Conservation (phyloP, 2,329 filamentous ascomycete species). For the Coniochaeta hoffmannii region DNA sequence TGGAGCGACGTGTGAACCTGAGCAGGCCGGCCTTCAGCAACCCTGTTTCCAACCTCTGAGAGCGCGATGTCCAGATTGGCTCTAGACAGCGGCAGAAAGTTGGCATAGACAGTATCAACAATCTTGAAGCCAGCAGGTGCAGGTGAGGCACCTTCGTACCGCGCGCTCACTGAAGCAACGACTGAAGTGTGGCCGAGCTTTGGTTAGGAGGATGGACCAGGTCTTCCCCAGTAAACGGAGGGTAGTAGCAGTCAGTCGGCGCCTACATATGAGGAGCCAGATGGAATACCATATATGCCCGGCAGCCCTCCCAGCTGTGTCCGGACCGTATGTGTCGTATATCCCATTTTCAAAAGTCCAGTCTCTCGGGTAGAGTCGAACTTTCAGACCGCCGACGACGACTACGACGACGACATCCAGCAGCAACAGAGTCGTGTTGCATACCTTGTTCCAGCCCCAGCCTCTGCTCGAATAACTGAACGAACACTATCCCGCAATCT, state of each 20-base stretch:
- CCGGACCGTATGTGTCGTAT: not conserved
- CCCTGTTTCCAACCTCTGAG: not conserved
- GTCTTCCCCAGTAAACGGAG: not conserved
- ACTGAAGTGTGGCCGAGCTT: not conserved
- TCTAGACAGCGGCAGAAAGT: not conserved
- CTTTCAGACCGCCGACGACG: too few relatives aligned
- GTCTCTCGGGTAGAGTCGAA: not conserved
- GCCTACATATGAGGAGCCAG: not conserved
- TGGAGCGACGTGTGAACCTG: not conserved
- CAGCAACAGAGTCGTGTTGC: not conserved
- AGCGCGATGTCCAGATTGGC: not conserved
- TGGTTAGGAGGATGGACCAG: not conserved
- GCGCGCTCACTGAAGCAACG: constrained; percentile 2
- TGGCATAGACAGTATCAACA: not conserved
- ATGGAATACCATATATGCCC: not conserved
- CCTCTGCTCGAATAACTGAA: not conserved
- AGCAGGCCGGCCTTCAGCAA: not conserved
- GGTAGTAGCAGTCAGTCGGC: not conserved
- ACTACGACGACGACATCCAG: not conserved
- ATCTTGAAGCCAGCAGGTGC: not conserved
- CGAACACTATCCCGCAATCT: not conserved
- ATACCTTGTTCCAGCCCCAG: not conserved
- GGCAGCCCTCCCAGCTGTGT: not conserved
- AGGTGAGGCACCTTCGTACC: not conserved
- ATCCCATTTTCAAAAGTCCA: not conserved